Base-by-base conservation (phyloP, 768 basidiomycete genomes). In the Inosperma sp. region DNA sequence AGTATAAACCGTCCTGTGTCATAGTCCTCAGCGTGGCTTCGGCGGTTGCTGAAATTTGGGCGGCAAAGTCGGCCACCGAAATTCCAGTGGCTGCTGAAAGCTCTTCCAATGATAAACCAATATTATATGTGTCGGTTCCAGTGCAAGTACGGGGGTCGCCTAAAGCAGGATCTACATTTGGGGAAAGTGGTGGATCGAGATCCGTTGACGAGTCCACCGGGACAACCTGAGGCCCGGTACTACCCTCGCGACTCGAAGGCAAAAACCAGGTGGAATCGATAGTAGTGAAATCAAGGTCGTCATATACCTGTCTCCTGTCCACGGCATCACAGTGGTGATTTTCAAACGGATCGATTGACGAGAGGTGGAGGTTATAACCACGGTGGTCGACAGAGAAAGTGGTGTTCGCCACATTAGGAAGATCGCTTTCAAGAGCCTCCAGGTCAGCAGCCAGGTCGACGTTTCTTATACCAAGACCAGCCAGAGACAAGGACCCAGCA, bases 31-130 rank as follows among this genome's bases (percentile, higher is more conserved):
- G 58, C 19, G 70, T 65, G n/a, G 62, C 56, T 26, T 70, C 62
- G 21, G 68, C 68, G 7, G 67, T 65, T 17, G 65, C 64, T 9
- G 72, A 66, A 13, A 72, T 60, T n/a, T 69, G 68, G 17, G 63
- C 61, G 21, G 66, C 66, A 37, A 72, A 61, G 26, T 65, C 57
- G 22, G 67, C 60, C 3, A 68, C 55, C 30, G 67, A 65, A 35
- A 71, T 56, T 26, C 70, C 71, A 48, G 68, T 64, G 44, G 66
- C 63, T 25, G 67, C 64, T 4, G 62, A 65, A 21, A 61, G 60
- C 49, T 49, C 53, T 53, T 63, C 60, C 48, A 68, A 61, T 41
- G 60, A 59, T 42, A 51, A 58, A 7, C 21, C 40, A 8, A 41
- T 39, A 25, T 54, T 52, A 8, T 49, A 44, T 31, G 34, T 12